These are phyloP conservation scores for Populus ilicifolia DNA, from an alignment of 345 rosid species.

Conservation along the genomic window DNA sequence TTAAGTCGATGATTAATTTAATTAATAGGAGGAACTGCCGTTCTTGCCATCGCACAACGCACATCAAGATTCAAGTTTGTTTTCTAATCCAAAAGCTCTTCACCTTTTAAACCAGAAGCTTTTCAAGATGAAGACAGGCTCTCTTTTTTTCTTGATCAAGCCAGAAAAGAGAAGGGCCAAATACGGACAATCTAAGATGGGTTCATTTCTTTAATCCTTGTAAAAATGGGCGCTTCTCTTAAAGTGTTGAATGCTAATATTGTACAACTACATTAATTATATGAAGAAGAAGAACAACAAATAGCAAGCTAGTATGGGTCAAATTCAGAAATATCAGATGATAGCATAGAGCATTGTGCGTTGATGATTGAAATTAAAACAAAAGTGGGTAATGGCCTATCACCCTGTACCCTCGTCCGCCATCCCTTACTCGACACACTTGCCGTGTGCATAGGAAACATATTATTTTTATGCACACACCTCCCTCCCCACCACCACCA, in stretches of 20 bases:
- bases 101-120: conserved; percentile 4
- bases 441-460: conserved; percentile 61
- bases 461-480: conserved; percentile 32
- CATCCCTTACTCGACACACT: conserved; percentile 45
- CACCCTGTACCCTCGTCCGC: conserved; percentile 46
- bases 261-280: conserved; percentile 5
- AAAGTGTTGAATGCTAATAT: neutral
- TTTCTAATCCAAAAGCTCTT: neutral
- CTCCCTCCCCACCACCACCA: conserved; percentile 24
- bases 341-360: conserved; percentile 38
- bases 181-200: conserved; percentile 46
- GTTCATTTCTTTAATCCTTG: conserved; percentile 28
- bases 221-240: neutral
- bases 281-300: conserved; percentile 6
- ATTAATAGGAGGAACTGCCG: neutral
- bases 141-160: conserved; percentile 10
- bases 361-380: conserved; percentile 54
- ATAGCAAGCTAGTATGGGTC: conserved; percentile 47
- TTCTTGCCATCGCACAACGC: neutral
- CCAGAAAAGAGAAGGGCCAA: conserved; percentile 14
- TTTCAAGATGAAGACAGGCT: conserved; percentile 31
- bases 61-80: neutral
- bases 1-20: too few species aligned
- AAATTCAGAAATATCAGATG: conserved; percentile 28
- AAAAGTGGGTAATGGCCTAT: conserved; percentile 50